phyloP scores from a whole-genome alignment of 1,284 basidiomycete species.

The Malassezia caprae region DNA sequence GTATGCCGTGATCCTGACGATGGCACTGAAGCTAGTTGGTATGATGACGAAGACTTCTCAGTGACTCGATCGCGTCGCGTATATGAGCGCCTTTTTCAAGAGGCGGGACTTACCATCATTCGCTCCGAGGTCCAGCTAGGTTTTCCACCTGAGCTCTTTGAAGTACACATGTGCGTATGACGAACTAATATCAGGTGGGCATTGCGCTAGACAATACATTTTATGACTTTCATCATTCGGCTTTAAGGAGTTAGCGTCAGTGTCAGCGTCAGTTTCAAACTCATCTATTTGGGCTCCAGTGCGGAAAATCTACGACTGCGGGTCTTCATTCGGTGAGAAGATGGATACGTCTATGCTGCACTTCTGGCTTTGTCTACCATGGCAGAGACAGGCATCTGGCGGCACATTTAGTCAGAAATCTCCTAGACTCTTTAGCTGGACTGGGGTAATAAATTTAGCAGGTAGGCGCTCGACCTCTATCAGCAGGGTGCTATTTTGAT shows the following conservation, averaged over 20 bases:
- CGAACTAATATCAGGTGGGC: conserved; percentile 16
- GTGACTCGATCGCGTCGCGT: conserved; percentile 41
- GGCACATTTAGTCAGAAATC: not conserved
- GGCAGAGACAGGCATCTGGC: not conserved
- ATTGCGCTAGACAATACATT: conserved; percentile 4
- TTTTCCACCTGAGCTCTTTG: conserved; percentile 44
- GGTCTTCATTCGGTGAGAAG: conserved; percentile 21
- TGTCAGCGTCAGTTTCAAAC: conserved; percentile 1
- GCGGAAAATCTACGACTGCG: conserved; percentile 4
- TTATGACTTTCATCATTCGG: not conserved
- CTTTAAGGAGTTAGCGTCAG: not conserved
- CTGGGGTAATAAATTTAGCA: not conserved
- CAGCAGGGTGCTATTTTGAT: not conserved
- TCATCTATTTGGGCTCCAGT: conserved; percentile 18
- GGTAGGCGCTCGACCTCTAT: not conserved
- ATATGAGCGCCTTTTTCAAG: conserved; percentile 39
- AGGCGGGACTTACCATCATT: conserved; percentile 38
- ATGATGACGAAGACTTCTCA: conserved; percentile 45
- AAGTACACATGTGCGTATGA: conserved; percentile 38
- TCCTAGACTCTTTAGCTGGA: not conserved
- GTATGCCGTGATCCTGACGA: conserved; percentile 39
- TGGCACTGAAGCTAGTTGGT: conserved; percentile 39
- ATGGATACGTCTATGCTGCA: not conserved
- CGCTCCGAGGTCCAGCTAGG: conserved; percentile 37
- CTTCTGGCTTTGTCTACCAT: not conserved